Percentiles rank a stretch among this genome's conserved stretches.
These are phyloP conservation scores for Diplodia intermedia DNA, from an alignment of 2,329 filamentous ascomycete species.

Conservation along the genomic window DNA sequence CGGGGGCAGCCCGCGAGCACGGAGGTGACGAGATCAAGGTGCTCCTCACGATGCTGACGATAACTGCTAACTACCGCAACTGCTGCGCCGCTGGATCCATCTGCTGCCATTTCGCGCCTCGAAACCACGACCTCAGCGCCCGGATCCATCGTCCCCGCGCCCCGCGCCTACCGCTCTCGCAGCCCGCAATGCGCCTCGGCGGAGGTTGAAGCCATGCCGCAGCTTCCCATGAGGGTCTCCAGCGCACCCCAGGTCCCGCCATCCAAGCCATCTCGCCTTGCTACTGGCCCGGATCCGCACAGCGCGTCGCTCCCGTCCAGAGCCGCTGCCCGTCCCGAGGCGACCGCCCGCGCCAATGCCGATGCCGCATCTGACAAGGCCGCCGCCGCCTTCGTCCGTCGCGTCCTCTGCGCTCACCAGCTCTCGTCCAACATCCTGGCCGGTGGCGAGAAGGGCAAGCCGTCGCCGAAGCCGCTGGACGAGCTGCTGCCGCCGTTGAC, in stretches of 20 bases:
- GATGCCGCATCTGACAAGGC: slow-evolving; percentile 69
- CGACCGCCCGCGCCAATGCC: slow-evolving; percentile 4
- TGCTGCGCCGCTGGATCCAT: slow-evolving; percentile 4
- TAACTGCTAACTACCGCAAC: slow-evolving; percentile 7
- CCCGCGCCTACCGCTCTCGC: slow-evolving; percentile 4
- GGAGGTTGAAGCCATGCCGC: slow-evolving; percentile 32
- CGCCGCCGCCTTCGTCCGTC: slow-evolving; percentile 81
- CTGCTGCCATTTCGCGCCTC: neutral
- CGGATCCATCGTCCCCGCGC: neutral
- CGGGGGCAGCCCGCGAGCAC: slow-evolving; percentile 14
- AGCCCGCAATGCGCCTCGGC: slow-evolving; percentile 31
- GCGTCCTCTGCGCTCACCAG: slow-evolving; percentile 78
- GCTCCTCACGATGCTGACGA: slow-evolving; percentile 27
- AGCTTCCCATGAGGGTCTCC: slow-evolving; percentile 24
- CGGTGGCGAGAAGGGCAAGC: slow-evolving; percentile 61
- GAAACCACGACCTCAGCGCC: neutral
- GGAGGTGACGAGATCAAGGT: slow-evolving; percentile 21
- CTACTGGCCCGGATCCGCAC: slow-evolving; percentile 15
- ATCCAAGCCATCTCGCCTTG: slow-evolving; percentile 18
- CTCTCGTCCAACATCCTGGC: slow-evolving; percentile 50
- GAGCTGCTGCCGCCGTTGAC: slow-evolving; percentile 88
- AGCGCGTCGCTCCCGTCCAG: slow-evolving; percentile 16
- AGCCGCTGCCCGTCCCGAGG: neutral
- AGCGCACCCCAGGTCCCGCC: slow-evolving; percentile 27
- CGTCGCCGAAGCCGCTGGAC: slow-evolving; percentile 72